These are phyloP conservation scores for Blastobotrys petasosporus DNA, from an alignment of 1,139 yeast genomes.

Conservation along the genomic window DNA sequence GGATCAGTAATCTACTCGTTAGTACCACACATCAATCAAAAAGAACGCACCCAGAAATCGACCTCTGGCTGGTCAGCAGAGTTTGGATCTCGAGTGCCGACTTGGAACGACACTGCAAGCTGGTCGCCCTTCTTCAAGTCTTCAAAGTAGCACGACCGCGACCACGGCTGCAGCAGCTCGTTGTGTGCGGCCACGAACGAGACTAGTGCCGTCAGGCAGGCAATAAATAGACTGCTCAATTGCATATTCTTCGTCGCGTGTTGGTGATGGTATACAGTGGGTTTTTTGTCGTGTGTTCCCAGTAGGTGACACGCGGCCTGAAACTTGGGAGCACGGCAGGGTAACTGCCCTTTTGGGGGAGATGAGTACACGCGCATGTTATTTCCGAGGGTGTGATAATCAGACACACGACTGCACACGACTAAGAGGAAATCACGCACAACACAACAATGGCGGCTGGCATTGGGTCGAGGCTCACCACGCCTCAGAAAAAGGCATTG, in stretches of 20 bases:
- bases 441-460: background rate
- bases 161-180: slow-evolving; percentile 75
- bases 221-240: slow-evolving; percentile 6
- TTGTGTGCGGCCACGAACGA: slow-evolving; percentile 55
- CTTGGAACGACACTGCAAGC: slow-evolving; percentile 85
- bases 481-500: slow-evolving; percentile 21
- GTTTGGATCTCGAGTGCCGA: slow-evolving; percentile 81
- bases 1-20: slow-evolving; percentile 45
- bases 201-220: slow-evolving; percentile 10
- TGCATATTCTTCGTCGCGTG: slow-evolving; percentile 1
- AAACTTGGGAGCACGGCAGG: no score
- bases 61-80: slow-evolving; percentile 71
- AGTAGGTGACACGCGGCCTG: background rate
- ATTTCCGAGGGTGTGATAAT: no score
- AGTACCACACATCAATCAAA: background rate
- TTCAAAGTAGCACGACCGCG: slow-evolving; percentile 86
- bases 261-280: background rate
- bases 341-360: no score
- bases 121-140: slow-evolving; percentile 76
- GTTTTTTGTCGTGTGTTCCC: slow-evolving; percentile 1
- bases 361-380: no score
- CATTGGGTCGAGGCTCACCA: slow-evolving; percentile 13
- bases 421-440: no score
- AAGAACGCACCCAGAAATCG: slow-evolving; percentile 48
- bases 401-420: no score